Evolutionary conservation across 225 moss, liverwort and hornwort genomes (phyloP).

Genomic region (Pleurozium schreberi): DNA sequence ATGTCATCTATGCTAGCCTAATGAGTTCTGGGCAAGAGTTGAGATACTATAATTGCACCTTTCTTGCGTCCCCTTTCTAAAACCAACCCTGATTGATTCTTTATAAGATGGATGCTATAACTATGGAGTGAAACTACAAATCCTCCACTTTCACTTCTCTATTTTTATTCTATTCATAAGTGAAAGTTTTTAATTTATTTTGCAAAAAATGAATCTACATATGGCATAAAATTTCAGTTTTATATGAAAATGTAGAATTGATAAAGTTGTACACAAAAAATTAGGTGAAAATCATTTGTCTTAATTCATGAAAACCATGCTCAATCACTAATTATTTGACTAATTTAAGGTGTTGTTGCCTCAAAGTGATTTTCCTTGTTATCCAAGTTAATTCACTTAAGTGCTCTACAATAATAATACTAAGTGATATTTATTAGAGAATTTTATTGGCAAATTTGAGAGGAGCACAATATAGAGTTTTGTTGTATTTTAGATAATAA

Average conservation of each 20-base stretch:
- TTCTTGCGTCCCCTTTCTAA: background rate
- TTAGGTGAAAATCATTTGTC: background rate
- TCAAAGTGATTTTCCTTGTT: background rate
- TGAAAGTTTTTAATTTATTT: background rate
- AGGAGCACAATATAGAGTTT: background rate
- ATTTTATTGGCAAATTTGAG: background rate
- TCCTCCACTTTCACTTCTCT: background rate
- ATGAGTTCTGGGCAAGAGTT: accelerated
- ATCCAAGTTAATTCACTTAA: background rate
- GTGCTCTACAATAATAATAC: accelerated
- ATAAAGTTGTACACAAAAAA: background rate
- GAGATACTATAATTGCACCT: background rate
- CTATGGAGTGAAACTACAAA: background rate
- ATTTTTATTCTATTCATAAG: background rate
- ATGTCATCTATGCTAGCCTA: too few species aligned
- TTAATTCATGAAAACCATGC: too few species aligned
- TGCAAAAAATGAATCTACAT: background rate
- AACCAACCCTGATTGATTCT: background rate
- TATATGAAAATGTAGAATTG: background rate
- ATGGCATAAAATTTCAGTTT: background rate
- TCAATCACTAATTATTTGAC: background rate
- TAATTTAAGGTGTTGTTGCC: background rate
- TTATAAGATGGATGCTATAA: background rate
- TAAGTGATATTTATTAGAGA: background rate
- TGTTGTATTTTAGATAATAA: background rate